Evolutionary conservation across 352 stramenopile genomes (phyloP), one percentile per base, ranked within the genome.

Genomic region (Phytophthora foliorum): DNA sequence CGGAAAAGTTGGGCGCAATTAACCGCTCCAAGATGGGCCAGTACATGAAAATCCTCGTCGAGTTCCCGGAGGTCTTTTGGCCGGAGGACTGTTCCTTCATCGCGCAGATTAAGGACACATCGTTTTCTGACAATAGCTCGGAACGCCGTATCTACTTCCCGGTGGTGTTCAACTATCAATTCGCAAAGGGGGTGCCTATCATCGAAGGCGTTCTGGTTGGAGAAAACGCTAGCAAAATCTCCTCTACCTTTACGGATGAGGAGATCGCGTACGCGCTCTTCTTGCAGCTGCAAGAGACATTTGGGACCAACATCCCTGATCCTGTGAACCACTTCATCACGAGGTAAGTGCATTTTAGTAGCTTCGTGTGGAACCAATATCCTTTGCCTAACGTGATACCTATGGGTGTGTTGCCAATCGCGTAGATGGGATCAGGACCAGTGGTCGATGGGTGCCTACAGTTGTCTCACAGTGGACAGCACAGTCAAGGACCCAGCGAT

Each of bases 21-120:
- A 60, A 88, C 11, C 57, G 77, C 6, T 89, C 82, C 13, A 74
- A 72, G 16, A 90, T 91, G 75, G 85, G 83, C 10, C 75, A 73
- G 46, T 91, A 84, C 74, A 69, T 98, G 72, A 93, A 91, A 63
- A 48, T 77, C 64, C 74, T 97, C 34, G 77, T 98, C 44, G 84
- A 95, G 9, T 85, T 78, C 25, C 84, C 83, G 0, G 39, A 76
- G 11, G 79, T 92, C 0, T 94, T 94, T 39, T 93, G 86, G 86
- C 69, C 80, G 3, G 56, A 75, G 13, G 36, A 85, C 29, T 68
- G 75, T 13, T 68, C 67, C n/a, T 86, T 91, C 48, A 81, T 89
- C 36, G 75, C 65, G 0, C 78, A 89, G 22, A 59, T 86, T 21
- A 22, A 64, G 29, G 34, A 39, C 27, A 31, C 27, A 31, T 7